Percentiles rank a stretch among this genome's conserved stretches.
phyloP scores from a whole-genome alignment of 2,329 filamentous ascomycete species.

The Beauveria medogensis region DNA sequence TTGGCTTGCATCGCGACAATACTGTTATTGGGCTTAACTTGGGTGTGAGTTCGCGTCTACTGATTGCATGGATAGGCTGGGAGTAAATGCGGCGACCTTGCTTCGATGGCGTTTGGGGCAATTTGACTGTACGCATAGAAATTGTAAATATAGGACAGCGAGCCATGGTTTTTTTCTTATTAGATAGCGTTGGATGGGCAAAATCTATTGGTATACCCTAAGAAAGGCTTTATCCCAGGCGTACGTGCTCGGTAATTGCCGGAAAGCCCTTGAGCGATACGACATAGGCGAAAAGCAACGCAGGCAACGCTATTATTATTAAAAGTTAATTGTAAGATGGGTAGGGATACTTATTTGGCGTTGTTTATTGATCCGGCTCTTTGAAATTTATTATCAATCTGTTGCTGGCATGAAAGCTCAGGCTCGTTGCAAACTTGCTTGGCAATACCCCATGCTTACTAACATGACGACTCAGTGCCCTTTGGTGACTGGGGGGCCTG shows the following conservation, averaged over 20 bases:
- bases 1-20: background rate
- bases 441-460: background rate
- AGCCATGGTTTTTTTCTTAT: background rate
- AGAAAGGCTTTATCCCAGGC: background rate
- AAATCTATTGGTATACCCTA: background rate
- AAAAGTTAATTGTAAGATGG: background rate
- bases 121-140: background rate
- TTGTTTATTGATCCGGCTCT: background rate
- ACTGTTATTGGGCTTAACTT: background rate
- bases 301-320: background rate
- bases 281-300: no score
- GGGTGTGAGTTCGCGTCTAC: background rate
- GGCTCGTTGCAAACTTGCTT: background rate
- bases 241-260: no score
- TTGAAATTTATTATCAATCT: background rate
- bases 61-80: background rate
- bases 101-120: background rate
- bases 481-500: background rate
- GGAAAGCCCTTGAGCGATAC: background rate
- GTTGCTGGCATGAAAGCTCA: background rate
- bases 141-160: slow-evolving; percentile 8
- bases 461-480: background rate
- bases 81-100: background rate
- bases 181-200: slow-evolving; percentile 6
- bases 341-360: no score